Conservation (phyloP, 139 green algal species). For the Mychonastes homosphaera region DNA sequence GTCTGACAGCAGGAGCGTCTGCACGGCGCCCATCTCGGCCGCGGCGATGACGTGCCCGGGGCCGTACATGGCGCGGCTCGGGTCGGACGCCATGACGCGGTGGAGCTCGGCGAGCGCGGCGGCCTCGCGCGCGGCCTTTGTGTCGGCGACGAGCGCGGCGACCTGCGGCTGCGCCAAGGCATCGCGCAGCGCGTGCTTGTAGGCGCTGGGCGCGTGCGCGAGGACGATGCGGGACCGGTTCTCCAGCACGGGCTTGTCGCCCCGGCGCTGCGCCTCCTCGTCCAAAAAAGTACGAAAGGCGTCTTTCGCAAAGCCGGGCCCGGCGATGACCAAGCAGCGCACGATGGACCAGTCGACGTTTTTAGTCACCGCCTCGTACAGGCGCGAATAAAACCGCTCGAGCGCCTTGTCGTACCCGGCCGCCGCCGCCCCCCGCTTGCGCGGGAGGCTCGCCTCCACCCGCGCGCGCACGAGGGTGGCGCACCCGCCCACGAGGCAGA, state of each 20-base stretch:
- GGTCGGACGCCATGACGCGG: slow-evolving; percentile 64
- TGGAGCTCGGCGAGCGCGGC: slow-evolving; percentile 65
- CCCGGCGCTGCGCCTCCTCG: slow-evolving; percentile 41
- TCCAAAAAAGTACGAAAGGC: slow-evolving; percentile 59
- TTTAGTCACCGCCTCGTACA: slow-evolving; percentile 50
- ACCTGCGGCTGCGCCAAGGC: slow-evolving; percentile 35
- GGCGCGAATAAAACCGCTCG: slow-evolving; percentile 39
- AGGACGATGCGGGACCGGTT: slow-evolving; percentile 21
- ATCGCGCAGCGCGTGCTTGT: slow-evolving; percentile 83
- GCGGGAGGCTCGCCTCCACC: slow-evolving; percentile 77
- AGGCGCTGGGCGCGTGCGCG: slow-evolving; percentile 59
- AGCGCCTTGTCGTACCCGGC: slow-evolving; percentile 83
- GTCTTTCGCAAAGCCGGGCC: slow-evolving; percentile 93
- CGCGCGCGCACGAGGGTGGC: slow-evolving; percentile 63
- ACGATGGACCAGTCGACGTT: slow-evolving; percentile 83
- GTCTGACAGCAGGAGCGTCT: slow-evolving; percentile 65
- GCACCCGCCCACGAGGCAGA: slow-evolving; percentile 79
- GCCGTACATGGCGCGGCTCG: slow-evolving; percentile 82
- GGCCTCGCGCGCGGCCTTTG: slow-evolving; percentile 74
- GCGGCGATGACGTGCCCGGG: slow-evolving; percentile 55
- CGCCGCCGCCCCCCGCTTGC: slow-evolving; percentile 75
- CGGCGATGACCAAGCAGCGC: slow-evolving; percentile 88
- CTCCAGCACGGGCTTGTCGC: slow-evolving; percentile 45
- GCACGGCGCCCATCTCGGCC: slow-evolving; percentile 60
- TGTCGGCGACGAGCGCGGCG: slow-evolving; percentile 57